Evolutionary conservation across 1,284 basidiomycete genomes (phyloP), one percentile per base, ranked within the genome.

Genomic region (Amylostereum areolatum): DNA sequence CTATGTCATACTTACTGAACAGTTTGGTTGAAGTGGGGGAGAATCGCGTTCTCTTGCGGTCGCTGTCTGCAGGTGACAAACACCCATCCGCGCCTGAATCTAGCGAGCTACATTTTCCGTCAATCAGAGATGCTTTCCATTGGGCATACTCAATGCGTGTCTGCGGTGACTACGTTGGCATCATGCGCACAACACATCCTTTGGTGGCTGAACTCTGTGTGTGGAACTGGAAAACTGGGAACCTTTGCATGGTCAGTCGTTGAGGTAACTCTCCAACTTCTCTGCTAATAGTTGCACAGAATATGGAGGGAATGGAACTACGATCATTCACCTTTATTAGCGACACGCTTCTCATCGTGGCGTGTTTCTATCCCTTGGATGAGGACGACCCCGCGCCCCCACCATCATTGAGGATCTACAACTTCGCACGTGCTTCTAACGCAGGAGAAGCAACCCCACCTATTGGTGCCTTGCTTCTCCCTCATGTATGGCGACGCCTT

Each of bases 201-300:
- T 57, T 12, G 62, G n/a, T 64, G 9, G 71, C 68, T 30, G 72
- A 80, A 49, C 61, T 84, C 18, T 59, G 72, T n/a, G 63, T 83
- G 12, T 85, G 80, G 80, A 71, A 83, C 48, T 85, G 83, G 82
- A 76, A 74, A 58, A 77, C 70, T 4, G 75, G 78, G 6, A 53
- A 57, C 5, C 55, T 62, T 12, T 58, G 73, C 55, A 50, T 77
- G 57, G 81, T 85, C 55, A 64, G 75, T 59, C 10, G 34, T 28
- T 52, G 28, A 34, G 27, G 25, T 43, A 32, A 24, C 46, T 31
- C 10, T 25, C 28, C 29, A 27, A 9, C 32, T 37, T 12, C 32
- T 18, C 35, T 45, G 35, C 47, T 53, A 18, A 35, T 46, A 35
- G 5, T 34, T 9, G 35, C 32, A 33, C 49, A 54, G 53, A 39